Conservation (phyloP, 2,329 filamentous ascomycete genomes). For the Rutstroemia sp. region DNA sequence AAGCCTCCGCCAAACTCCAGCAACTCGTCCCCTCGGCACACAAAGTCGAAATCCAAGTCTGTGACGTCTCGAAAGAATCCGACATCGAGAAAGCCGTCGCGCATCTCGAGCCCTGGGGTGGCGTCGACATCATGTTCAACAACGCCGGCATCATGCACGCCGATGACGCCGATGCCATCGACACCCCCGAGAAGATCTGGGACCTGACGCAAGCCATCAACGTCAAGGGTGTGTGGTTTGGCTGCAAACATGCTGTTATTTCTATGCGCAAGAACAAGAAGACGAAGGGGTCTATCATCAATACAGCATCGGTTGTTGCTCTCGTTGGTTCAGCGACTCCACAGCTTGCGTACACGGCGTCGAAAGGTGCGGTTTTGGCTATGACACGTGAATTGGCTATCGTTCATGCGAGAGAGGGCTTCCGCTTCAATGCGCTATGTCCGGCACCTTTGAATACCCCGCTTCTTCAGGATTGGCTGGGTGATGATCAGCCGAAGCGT, state of each 20-base stretch:
- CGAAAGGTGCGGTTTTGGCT: slow-evolving; percentile 68
- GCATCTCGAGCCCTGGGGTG: slow-evolving; percentile 59
- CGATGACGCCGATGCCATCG: slow-evolving; percentile 54
- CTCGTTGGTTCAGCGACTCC: slow-evolving; percentile 66
- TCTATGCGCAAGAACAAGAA: slow-evolving; percentile 61
- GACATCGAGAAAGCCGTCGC: slow-evolving; percentile 55
- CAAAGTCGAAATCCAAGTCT: slow-evolving; percentile 42
- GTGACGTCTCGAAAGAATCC: slow-evolving; percentile 63
- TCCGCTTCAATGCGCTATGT: slow-evolving; percentile 66
- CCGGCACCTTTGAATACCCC: slow-evolving; percentile 70
- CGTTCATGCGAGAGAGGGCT: slow-evolving; percentile 67
- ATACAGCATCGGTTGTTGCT: slow-evolving; percentile 66
- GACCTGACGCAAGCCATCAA: slow-evolving; percentile 70
- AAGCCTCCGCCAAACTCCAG: slow-evolving; percentile 51
- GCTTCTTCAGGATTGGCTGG: slow-evolving; percentile 69
- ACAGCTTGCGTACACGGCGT: slow-evolving; percentile 68
- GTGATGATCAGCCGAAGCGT: slow-evolving; percentile 63
- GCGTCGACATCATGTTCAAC: slow-evolving; percentile 70
- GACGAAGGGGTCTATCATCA: slow-evolving; percentile 61
- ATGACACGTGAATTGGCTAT: slow-evolving; percentile 69
- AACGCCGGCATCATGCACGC: slow-evolving; percentile 75
- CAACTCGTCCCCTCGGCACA: slow-evolving; percentile 45
- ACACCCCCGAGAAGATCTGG: slow-evolving; percentile 69
- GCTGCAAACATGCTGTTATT: slow-evolving; percentile 64
- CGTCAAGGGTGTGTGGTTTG: slow-evolving; percentile 74